Evolutionary conservation across 805 yeast genomes (phyloP).

Genomic region (Tetrapisispora fleetii): DNA sequence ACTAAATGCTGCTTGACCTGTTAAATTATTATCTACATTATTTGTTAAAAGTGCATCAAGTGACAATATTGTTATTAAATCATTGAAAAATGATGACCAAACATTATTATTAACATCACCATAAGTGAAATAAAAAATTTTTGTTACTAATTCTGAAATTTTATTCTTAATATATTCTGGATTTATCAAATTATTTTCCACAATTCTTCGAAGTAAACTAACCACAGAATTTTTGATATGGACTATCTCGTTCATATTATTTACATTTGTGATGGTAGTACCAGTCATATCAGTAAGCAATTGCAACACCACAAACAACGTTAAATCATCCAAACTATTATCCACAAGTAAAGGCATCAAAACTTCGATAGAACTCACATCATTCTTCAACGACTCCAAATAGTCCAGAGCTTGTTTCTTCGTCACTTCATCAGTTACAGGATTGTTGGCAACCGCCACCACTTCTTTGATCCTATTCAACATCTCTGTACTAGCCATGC

Average conservation of each 20-base stretch:
- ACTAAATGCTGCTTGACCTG: slow-evolving; percentile 19
- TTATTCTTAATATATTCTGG: slow-evolving; percentile 29
- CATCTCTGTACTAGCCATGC: slow-evolving; percentile 6
- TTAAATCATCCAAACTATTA: slow-evolving; percentile 20
- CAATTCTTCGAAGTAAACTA: slow-evolving; percentile 17
- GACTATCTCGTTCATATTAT: slow-evolving; percentile 3
- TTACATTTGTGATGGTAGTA: neutral
- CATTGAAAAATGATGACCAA: slow-evolving; percentile 27
- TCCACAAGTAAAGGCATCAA: slow-evolving; percentile 20
- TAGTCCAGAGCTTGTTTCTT: slow-evolving; percentile 44
- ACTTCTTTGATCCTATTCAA: slow-evolving; percentile 71
- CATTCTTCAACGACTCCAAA: slow-evolving; percentile 20
- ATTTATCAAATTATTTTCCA: slow-evolving; percentile 12
- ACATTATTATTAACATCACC: slow-evolving; percentile 22
- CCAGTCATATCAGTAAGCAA: slow-evolving; percentile 19
- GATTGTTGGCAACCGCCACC: slow-evolving; percentile 70
- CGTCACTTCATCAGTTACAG: slow-evolving; percentile 49
- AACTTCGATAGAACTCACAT: slow-evolving; percentile 20
- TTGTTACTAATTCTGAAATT: slow-evolving; percentile 26
- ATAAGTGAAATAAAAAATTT: slow-evolving; percentile 25
- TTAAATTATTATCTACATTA: slow-evolving; percentile 2
- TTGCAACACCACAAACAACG: slow-evolving; percentile 27
- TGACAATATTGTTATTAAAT: slow-evolving; percentile 18
- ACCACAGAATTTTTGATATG: slow-evolving; percentile 19
- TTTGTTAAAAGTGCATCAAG: slow-evolving; percentile 11